Evolutionary conservation across 140 eudicot species (phyloP).

Genomic region (Cichorium intybus): DNA sequence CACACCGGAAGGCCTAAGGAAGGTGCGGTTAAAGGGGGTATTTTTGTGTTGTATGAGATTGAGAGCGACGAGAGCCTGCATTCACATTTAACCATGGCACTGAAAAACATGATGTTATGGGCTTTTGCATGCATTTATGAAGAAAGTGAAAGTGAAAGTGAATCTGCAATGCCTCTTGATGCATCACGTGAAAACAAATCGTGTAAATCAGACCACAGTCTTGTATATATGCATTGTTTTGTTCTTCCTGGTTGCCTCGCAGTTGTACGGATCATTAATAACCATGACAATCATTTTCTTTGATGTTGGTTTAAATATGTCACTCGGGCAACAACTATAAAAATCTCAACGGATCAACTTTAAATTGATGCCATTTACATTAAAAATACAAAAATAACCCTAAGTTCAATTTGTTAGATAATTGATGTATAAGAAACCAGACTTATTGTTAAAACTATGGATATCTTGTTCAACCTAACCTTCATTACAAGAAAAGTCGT

Average conservation of each 20-base stretch:
- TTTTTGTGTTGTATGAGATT: slow-evolving; percentile 32
- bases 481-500: too few relatives aligned
- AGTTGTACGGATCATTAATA: neutral
- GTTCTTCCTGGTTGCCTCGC: slow-evolving; percentile 9
- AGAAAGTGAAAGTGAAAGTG: neutral
- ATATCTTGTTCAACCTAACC: too few relatives aligned
- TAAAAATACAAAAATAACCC: too few relatives aligned
- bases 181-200: slow-evolving; percentile 25
- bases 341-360: neutral
- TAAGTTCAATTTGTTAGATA: too few relatives aligned
- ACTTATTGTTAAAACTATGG: too few relatives aligned
- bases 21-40: slow-evolving; percentile 15
- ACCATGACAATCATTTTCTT: neutral
- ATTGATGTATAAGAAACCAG: too few relatives aligned
- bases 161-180: neutral
- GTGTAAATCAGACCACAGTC: slow-evolving; percentile 14
- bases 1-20: too few relatives aligned
- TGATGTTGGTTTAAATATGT: neutral
- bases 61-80: slow-evolving; percentile 59
- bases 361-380: neutral
- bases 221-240: slow-evolving; percentile 14
- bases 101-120: slow-evolving; percentile 53
- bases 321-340: neutral
- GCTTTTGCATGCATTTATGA: slow-evolving; percentile 36
- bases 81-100: slow-evolving; percentile 52